Evolutionary conservation across 2,329 filamentous ascomycete species (phyloP), one percentile per base, ranked within the genome.

Genomic region (Hypoxylon rubiginosum): DNA sequence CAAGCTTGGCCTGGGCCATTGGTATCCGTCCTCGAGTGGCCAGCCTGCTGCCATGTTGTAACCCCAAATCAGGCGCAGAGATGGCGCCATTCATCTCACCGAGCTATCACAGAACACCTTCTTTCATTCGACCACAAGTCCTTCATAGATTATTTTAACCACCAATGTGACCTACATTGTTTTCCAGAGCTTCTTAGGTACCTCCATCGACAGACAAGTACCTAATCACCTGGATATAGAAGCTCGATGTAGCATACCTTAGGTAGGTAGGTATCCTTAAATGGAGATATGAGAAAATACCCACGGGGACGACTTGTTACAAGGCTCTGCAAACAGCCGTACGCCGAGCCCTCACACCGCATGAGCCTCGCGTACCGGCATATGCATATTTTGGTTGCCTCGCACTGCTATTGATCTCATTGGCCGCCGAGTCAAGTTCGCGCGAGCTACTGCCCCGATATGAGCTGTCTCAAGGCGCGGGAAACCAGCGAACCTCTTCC

Each of bases 271-370:
- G 28, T 7, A 30, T 30, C 28, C 19, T 4, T 17, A 43, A 43
- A 17, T 19, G 39, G 17, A 39, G 39, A 52, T 63, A 15, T 52
- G 21, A 48, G 57, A 36, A 58, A 30, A 32, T 39, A 26, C 13
- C 24, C 26, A 54, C 36, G 43, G 60, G 52, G 19, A 53, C 28
- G 34, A 62, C 17, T 17, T 46, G 3, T 57, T 53, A 52, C 59
- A 54, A 58, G 59, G 57, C 43, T 32, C 70, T 69, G 71, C 66
- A 64, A 55, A 28, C n/a, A 64, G 54, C 71, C 70, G 58, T 34
- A 24, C 32, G 43, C 60, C 46, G 46, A 24, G 51, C 11, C 32
- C 43, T 56, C 10, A 36, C 57, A 66, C 49, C 41, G 62, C 58
- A 59, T 46, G 50, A 71, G 64, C 66, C 48, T 69, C 70, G 66